Evolutionary conservation across 202 grass and related monocot species (phyloP), one percentile per base, ranked within the genome.

Genomic region (Hordeum pubiflorum): DNA sequence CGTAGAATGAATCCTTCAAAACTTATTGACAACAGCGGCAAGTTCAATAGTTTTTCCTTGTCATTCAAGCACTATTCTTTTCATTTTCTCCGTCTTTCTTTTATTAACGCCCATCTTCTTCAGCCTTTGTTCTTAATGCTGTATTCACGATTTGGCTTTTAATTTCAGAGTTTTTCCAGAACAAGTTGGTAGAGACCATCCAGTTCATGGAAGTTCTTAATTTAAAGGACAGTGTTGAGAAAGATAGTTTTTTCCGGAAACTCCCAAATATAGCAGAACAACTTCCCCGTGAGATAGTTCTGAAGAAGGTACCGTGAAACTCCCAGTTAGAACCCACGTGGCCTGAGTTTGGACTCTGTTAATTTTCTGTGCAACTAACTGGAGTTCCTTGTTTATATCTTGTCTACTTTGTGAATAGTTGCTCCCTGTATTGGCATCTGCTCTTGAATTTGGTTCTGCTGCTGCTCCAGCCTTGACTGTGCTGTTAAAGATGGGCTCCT

Each of bases 391-490:
- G 64, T 84, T 32, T 63, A 46, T 66, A 61, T 52, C 9, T 83
- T 79, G 32, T 48, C 50, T 70, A 62, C 63, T 78, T 81, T 91
- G 52, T 85, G 74, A 39, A 63, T 76, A 96, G 97, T 80, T 99
- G 83, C 92, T 99, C 72, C 97, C 97, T 77, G 88, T 99, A 37
- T 75, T 99, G 74, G 89, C 91, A 40, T 99, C 97, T 79, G 83
- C 97, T 80, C 87, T 99, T 44, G 97, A 99, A 86, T 99, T 99
- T 88, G 97, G 97, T 74, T 99, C 97, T 85, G 97, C 92, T 82
- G 97, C 90, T 85, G 97, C 97, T 66, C 93, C 92, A 69, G 97
- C 92, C 26, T 96, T 99, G 77, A 93, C 87, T 87, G 91, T 95
- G 71, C 81, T 99, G 56, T 88, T 99, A 74, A 99, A 96, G 79